These are phyloP conservation scores for Perkinsela sp. DNA, from an alignment of 208 protist genomes.

Conservation along the genomic window DNA sequence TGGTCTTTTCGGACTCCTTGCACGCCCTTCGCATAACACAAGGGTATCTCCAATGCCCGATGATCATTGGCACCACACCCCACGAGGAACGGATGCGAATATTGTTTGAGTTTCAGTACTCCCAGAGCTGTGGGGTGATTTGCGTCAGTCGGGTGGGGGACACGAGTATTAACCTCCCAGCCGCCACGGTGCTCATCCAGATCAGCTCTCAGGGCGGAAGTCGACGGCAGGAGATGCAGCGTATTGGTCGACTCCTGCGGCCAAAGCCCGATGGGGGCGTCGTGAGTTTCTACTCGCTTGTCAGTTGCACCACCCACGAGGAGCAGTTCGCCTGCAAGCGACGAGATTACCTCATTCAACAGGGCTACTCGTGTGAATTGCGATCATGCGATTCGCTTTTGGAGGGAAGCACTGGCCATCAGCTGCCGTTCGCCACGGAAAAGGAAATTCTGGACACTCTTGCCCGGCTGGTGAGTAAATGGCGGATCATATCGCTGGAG, in stretches of 20 bases:
- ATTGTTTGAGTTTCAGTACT: constrained; percentile 49
- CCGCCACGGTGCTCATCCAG: constrained; percentile 95
- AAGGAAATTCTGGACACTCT: neutral
- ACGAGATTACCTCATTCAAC: constrained; percentile 89
- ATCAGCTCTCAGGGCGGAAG: constrained; percentile 83
- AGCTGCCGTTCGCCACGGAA: neutral
- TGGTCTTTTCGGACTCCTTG: constrained; percentile 65
- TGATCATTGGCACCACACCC: constrained; percentile 46
- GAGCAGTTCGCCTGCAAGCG: constrained; percentile 83
- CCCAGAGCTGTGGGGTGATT: constrained; percentile 20
- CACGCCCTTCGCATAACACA: constrained; percentile 44
- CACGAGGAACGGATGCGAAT: constrained; percentile 42
- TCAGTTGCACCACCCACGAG: constrained; percentile 85
- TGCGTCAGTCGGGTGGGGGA: constrained; percentile 90
- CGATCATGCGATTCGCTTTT: neutral
- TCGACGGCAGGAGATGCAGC: constrained; percentile 79
- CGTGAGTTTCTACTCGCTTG: constrained; percentile 91
- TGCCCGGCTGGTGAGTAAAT: neutral
- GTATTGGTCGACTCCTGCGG: constrained; percentile 78
- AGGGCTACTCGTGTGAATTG: constrained; percentile 34
- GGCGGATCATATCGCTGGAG: neutral
- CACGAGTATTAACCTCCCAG: constrained; percentile 90
- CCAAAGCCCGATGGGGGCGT: constrained; percentile 17
- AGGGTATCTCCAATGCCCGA: constrained; percentile 36
- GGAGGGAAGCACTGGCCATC: neutral